These are phyloP conservation scores for Phytophthora podocarpi DNA, from an alignment of 352 stramenopile genomes.

Conservation along the genomic window DNA sequence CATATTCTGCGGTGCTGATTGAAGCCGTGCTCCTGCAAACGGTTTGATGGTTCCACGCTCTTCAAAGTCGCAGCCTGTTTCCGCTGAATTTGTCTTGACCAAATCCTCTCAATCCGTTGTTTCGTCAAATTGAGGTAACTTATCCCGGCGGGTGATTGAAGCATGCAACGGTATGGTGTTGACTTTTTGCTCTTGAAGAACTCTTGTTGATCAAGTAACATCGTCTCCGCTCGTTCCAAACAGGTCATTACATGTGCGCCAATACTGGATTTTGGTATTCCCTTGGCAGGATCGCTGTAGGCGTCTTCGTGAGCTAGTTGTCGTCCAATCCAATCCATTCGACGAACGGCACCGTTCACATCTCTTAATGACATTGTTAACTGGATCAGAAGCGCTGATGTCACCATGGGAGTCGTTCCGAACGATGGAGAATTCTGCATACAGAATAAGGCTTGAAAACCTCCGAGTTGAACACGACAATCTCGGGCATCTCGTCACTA, in stretches of 20 bases:
- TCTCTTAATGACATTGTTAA: conserved; percentile 19
- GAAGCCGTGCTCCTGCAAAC: conserved; percentile 2
- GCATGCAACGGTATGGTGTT: not conserved
- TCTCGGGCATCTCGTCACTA: conserved; percentile 27
- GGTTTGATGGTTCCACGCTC: not conserved
- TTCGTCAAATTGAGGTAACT: no score
- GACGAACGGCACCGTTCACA: conserved; percentile 9
- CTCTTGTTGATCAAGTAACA: conserved; percentile 12
- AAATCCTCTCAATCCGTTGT: no score
- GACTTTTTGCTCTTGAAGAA: not conserved
- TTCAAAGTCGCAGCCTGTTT: no score
- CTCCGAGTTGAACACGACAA: conserved; percentile 31
- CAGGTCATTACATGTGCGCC: not conserved
- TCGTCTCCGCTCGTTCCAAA: conserved; percentile 13
- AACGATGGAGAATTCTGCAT: conserved; percentile 33
- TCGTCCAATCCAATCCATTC: conserved; percentile 6
- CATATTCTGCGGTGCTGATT: not conserved
- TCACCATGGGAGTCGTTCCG: conserved; percentile 21
- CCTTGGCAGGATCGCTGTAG: not conserved
- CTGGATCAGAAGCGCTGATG: conserved; percentile 11
- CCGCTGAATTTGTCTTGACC: not conserved
- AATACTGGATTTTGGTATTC: conserved; percentile 6
- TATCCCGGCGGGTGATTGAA: not conserved
- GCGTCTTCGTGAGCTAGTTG: conserved; percentile 9
- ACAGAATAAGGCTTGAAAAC: conserved; percentile 34